Evolutionary conservation across 345 rosid genomes (phyloP).

Genomic region (Aquilaria sinensis): DNA sequence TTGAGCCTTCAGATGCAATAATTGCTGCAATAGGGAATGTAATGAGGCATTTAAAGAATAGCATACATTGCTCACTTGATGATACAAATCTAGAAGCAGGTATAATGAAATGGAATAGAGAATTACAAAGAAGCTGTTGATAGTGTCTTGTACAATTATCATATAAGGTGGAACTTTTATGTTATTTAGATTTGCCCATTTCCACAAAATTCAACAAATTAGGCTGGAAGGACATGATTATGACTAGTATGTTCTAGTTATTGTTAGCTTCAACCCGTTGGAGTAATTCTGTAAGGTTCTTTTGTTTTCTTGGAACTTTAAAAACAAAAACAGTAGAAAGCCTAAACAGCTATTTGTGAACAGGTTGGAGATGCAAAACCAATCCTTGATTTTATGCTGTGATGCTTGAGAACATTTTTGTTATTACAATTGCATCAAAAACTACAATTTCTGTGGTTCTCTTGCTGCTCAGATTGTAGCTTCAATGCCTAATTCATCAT

Average conservation of each 20-base stretch:
- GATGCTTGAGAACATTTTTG: constrained; percentile 87
- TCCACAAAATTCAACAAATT: too few species aligned
- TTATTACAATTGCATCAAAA: constrained; percentile 63
- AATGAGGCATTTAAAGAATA: constrained; percentile 87
- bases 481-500: constrained; percentile 68
- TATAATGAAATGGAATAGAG: constrained; percentile 49
- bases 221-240: too few species aligned
- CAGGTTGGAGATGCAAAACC: constrained; percentile 98
- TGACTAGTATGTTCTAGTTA: too few species aligned
- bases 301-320: constrained; percentile 6
- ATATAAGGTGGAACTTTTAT: constrained; percentile 43
- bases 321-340: constrained; percentile 13
- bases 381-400: constrained; percentile 79
- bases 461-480: constrained; percentile 96
- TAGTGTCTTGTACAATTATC: constrained; percentile 77
- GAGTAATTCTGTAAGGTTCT: neutral
- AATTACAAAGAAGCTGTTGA: constrained; percentile 62
- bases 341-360: constrained; percentile 16
- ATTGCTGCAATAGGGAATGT: constrained; percentile 74
- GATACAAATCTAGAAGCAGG: constrained; percentile 61
- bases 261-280: too few species aligned
- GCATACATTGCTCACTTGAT: constrained; percentile 75
- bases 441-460: constrained; percentile 70
- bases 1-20: constrained; percentile 66
- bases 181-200: neutral